phyloP scores from a whole-genome alignment of 140 eudicot species.

The Erigeron philadelphicus region DNA sequence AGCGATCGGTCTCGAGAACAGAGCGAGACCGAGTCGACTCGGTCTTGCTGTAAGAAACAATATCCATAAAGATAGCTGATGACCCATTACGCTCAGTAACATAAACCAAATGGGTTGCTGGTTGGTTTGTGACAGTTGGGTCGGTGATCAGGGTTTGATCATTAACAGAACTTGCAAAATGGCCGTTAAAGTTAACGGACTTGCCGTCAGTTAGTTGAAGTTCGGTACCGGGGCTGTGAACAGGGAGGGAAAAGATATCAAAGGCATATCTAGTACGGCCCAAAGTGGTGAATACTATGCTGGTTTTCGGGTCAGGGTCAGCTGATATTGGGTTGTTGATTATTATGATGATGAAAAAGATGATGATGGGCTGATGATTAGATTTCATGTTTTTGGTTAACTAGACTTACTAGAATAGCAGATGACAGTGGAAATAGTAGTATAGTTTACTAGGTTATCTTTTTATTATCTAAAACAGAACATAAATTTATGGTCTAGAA shows the following conservation, averaged over 20 bases:
- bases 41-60: conserved; percentile 20
- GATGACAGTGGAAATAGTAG: not conserved
- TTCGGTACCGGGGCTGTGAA: conserved; percentile 20
- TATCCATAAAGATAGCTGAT: conserved; percentile 41
- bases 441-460: too few species aligned
- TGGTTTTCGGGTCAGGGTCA: conserved; percentile 28
- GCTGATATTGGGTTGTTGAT: conserved; percentile 1
- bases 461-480: too few species aligned
- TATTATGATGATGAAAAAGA: not conserved
- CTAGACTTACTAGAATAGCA: not conserved
- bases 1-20: not conserved
- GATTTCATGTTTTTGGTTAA: not conserved
- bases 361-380: conserved; percentile 10
- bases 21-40: conserved; percentile 17
- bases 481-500: too few species aligned
- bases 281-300: conserved; percentile 48
- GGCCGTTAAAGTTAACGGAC: conserved; percentile 66
- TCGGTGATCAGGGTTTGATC: conserved; percentile 12
- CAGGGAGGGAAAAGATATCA: conserved; percentile 57
- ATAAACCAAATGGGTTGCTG: conserved; percentile 39
- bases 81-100: conserved; percentile 68
- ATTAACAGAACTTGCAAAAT: conserved; percentile 34
- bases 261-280: conserved; percentile 60
- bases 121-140: not conserved
- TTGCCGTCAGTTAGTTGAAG: conserved; percentile 59